Conservation (phyloP, 148 eudicot species). For the Gaultheria prostrata region DNA sequence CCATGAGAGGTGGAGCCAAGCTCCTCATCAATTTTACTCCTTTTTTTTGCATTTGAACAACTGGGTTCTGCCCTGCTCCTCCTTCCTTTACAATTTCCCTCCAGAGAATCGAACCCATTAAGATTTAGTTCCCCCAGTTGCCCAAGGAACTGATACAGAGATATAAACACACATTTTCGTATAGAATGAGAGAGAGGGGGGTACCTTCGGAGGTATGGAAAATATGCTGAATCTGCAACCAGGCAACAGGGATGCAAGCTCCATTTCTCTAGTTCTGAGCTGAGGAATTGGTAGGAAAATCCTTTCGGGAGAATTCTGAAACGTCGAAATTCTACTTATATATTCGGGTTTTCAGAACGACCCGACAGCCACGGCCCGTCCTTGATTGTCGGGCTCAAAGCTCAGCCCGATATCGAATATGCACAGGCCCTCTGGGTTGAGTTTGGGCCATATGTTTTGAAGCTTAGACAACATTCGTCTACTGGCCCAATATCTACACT, state of each 20-base stretch:
- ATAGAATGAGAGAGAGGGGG: neutral
- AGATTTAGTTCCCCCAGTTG: neutral
- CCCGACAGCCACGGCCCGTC: too few relatives aligned
- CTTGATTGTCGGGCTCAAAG: too few relatives aligned
- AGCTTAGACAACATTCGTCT: too few relatives aligned
- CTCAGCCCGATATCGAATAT: too few relatives aligned
- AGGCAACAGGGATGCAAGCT: constrained; percentile 7
- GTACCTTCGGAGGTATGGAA: neutral
- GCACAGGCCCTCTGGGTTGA: too few relatives aligned
- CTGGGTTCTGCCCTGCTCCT: constrained; percentile 16
- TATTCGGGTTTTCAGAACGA: too few relatives aligned
- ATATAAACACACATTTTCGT: neutral
- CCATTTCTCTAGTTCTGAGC: neutral
- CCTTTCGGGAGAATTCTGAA: too few relatives aligned
- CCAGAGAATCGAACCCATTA: neutral
- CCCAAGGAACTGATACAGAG: too few relatives aligned
- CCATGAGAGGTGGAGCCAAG: constrained; percentile 25
- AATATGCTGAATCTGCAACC: neutral
- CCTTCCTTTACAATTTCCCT: constrained; percentile 29
- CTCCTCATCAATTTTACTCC: constrained; percentile 8
- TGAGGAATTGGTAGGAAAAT: neutral
- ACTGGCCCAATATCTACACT: too few relatives aligned
- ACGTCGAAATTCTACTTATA: too few relatives aligned
- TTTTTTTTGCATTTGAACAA: constrained; percentile 6
- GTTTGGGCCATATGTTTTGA: too few relatives aligned